Evolutionary conservation across 805 yeast genomes (phyloP).

Genomic region (Candida berthetii): DNA sequence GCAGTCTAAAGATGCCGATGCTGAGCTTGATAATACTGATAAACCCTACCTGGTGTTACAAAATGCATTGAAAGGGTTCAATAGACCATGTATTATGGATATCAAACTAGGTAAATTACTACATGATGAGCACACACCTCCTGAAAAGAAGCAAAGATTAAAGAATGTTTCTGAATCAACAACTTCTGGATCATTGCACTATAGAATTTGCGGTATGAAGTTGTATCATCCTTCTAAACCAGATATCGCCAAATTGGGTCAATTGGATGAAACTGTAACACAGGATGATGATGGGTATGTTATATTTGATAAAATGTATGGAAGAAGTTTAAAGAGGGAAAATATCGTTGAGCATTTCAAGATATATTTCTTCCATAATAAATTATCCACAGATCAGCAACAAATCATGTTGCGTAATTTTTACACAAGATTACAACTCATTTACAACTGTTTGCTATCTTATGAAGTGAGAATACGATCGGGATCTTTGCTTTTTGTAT

Average conservation of each 20-base stretch:
- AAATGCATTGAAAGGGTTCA: constrained; percentile 58
- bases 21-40: constrained; percentile 2
- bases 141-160: constrained; percentile 59
- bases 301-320: constrained; percentile 61
- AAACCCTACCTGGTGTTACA: constrained; percentile 56
- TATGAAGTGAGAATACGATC: constrained; percentile 63
- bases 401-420: constrained; percentile 38
- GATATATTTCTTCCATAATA: constrained; percentile 35
- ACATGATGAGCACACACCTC: constrained; percentile 54
- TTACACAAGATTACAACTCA: constrained; percentile 51
- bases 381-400: constrained; percentile 24
- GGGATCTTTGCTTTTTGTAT: constrained; percentile 66
- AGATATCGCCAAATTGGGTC: constrained; percentile 7
- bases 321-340: constrained; percentile 46
- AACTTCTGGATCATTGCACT: constrained; percentile 72
- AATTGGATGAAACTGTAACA: constrained; percentile 7
- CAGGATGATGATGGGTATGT: constrained; percentile 34
- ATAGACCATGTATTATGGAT: constrained; percentile 70
- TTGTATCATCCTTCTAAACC: constrained; percentile 25
- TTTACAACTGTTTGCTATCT: constrained; percentile 58
- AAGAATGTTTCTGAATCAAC: constrained; percentile 59
- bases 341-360: constrained; percentile 40
- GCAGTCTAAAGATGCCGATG: constrained; percentile 9
- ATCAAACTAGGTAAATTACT: constrained; percentile 73
- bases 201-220: constrained; percentile 88